Evolutionary conservation across 164 flowering plant genomes (phyloP).

Genomic region (Stephania japonica): DNA sequence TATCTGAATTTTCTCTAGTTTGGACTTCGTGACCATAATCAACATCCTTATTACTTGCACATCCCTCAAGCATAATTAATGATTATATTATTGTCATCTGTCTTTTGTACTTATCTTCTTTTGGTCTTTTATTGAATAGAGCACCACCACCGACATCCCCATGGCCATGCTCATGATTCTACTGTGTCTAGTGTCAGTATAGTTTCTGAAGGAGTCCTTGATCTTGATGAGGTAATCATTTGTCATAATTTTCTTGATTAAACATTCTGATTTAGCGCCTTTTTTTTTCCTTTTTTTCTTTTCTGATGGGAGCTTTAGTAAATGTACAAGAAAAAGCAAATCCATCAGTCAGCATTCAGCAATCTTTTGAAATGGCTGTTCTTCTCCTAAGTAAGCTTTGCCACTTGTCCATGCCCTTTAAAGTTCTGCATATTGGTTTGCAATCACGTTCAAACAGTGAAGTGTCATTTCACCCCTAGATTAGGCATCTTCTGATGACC

Average conservation of each 20-base stretch:
- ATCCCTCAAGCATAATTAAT: background rate
- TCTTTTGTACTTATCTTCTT: background rate
- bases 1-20: background rate
- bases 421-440: background rate
- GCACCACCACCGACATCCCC: conserved; percentile 52
- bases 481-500: background rate
- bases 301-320: background rate
- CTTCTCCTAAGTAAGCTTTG: background rate
- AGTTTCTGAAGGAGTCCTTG: conserved; percentile 81
- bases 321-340: background rate
- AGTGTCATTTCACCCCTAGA: background rate
- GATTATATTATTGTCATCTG: background rate
- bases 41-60: background rate
- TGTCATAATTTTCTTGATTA: background rate
- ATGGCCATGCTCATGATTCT: conserved; percentile 80
- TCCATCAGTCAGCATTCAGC: background rate
- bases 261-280: background rate
- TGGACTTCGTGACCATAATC: background rate
- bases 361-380: background rate
- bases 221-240: conserved; percentile 79
- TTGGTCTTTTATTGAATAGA: conserved; percentile 26
- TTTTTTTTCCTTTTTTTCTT: background rate
- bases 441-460: background rate
- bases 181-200: conserved; percentile 90
- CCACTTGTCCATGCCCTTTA: too few relatives aligned